These are phyloP conservation scores for Helichrysum umbraculigerum DNA, from an alignment of 129 eudicot genomes.

Conservation along the genomic window DNA sequence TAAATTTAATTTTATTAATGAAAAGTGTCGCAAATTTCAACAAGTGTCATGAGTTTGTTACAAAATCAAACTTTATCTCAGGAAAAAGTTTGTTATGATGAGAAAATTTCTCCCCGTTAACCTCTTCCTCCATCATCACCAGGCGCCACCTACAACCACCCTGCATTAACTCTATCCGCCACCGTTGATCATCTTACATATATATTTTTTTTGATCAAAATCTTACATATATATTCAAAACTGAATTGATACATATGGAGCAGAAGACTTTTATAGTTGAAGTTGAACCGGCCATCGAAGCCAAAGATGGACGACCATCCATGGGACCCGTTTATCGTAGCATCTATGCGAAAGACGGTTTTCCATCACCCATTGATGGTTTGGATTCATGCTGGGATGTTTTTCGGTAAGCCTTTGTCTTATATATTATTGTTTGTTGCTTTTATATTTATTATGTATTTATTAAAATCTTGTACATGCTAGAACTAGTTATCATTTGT, in stretches of 20 bases:
- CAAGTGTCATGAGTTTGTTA: slow-evolving; percentile 22
- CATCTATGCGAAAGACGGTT: slow-evolving; percentile 65
- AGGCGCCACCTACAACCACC: slow-evolving; percentile 1
- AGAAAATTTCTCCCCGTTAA: slow-evolving; percentile 28
- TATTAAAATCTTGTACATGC: not conserved
- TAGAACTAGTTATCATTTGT: not conserved
- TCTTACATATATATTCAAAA: not conserved
- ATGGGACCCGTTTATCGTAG: slow-evolving; percentile 84
- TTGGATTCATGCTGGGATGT: slow-evolving; percentile 84
- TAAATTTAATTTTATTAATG: not conserved
- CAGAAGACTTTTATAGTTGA: slow-evolving; percentile 48
- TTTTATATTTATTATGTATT: not conserved
- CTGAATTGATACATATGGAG: slow-evolving; percentile 41
- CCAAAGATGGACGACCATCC: slow-evolving; percentile 62
- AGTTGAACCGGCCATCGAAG: slow-evolving; percentile 65
- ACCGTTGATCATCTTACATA: not conserved
- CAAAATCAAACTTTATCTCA: slow-evolving; percentile 2
- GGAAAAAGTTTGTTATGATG: slow-evolving; percentile 18
- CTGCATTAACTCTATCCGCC: not conserved
- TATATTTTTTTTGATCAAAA: too few species aligned
- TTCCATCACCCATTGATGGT: slow-evolving; percentile 61
- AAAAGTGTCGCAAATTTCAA: not conserved
- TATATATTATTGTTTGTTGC: not conserved
- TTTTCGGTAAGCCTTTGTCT: slow-evolving; percentile 53
- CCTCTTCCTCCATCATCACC: slow-evolving; percentile 9